Base-by-base conservation (phyloP, 2,329 filamentous ascomycete genomes). In the Stagonosporopsis cucurbitacearum region DNA sequence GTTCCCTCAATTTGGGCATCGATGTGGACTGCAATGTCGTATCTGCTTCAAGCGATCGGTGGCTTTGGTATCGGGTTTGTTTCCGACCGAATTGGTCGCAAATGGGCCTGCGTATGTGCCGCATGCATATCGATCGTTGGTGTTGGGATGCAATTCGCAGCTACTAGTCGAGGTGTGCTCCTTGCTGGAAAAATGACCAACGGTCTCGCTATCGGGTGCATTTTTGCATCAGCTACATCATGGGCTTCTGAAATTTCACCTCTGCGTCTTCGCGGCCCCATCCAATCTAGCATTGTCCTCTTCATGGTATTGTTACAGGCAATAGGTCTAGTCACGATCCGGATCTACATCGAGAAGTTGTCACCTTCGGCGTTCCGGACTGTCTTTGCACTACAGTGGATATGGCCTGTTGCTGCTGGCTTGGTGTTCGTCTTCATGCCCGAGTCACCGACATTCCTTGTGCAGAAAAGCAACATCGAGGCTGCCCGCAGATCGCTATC, bases 11-110 rank as follows among this genome's bases (percentile, higher is more conserved):
- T 56, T 6, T 56, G 53, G 53, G 53, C 53, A 6, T 56, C 53
- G 11, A 40, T 56, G 41, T 56, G 53, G 53, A 56, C 47, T 37
- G 53, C 53, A 7, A 56, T 56, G 53, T 56, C 53, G 20, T 56
- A 56, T n/a, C 11, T 56, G 15, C 47, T 56, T 8, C 53, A 56
- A 26, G 53, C 53, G 17, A 51, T 56, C 13, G 53, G 53, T 2
- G 53, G 53, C 3, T 51, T 56, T n/a, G 30, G 53, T 22, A 47
- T 56, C 7, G 53, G 53, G 9, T 56, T 56, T 12, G 36, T 56
- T 2, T 56, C 53, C n/a, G 53, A 56, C 13, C 40, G 53, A 6
- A 56, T 56, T 15, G 53, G 53, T 22, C 46, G 53, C 8, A 56
- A 56, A 30, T 56, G 53, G 53, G 40, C 45, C 23, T 50, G 45